Percentiles rank a stretch among this genome's conserved stretches.
phyloP scores from a whole-genome alignment of 768 basidiomycete species.

The Leccinum rimulosum region DNA sequence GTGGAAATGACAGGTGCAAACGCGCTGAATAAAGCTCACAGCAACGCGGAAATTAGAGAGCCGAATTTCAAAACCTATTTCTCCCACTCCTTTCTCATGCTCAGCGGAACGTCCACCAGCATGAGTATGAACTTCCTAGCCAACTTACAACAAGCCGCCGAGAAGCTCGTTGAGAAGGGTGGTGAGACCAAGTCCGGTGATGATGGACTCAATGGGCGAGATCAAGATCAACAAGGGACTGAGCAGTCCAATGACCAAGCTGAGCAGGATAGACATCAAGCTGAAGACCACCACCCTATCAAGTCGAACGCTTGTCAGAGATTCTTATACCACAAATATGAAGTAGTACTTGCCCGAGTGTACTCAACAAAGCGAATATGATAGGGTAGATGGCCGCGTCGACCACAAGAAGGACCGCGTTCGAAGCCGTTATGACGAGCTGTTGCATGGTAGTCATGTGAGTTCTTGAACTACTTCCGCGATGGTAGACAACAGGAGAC shows the following conservation, averaged over 20 bases:
- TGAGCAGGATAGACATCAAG: constrained; percentile 4
- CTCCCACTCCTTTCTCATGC: too few species aligned
- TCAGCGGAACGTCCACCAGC: too few species aligned
- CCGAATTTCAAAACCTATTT: too few species aligned
- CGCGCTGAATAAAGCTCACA: too few species aligned
- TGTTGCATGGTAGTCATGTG: neutral
- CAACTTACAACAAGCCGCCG: constrained; percentile 5
- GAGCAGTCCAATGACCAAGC: constrained; percentile 9
- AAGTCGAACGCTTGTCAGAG: neutral
- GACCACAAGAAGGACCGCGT: constrained; percentile 11
- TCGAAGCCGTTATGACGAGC: constrained; percentile 8
- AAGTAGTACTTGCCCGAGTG: constrained; percentile 5
- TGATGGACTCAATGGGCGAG: constrained; percentile 7
- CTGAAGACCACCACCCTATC: constrained; percentile 2
- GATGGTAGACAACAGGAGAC: neutral
- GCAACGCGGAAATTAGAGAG: too few species aligned
- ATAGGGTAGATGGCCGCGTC: neutral
- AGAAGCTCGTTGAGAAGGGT: neutral
- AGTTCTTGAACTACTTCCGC: neutral
- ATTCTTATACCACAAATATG: neutral
- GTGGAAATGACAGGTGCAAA: too few species aligned
- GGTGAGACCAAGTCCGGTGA: constrained; percentile 6
- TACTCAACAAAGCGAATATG: neutral
- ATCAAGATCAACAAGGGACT: constrained; percentile 2
- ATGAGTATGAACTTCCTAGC: too few species aligned